Percentiles rank a stretch among this genome's conserved stretches.
Conservation (phyloP, 352 stramenopile genomes). For the Phytopythium chamaehyphon region DNA sequence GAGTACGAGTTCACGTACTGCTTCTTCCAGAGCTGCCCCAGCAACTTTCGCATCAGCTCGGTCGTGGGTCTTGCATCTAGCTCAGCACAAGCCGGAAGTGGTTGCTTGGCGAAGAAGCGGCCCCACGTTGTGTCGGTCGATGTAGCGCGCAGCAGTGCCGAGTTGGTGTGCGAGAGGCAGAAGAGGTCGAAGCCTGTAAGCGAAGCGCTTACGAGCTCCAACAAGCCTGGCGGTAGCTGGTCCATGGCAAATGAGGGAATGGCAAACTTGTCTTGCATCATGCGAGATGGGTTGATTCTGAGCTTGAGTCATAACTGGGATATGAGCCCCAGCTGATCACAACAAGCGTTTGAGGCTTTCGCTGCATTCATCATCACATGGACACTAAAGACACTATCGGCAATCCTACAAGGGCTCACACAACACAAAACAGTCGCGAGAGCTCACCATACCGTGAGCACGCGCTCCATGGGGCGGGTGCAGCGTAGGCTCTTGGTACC, state of each 20-base stretch:
- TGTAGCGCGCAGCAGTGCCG: neutral
- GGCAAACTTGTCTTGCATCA: too few relatives aligned
- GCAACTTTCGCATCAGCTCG: too few relatives aligned
- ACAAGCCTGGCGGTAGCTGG: neutral
- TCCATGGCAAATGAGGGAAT: neutral
- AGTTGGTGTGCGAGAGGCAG: slow-evolving; percentile 4
- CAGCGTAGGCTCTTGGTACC: neutral
- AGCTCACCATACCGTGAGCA: too few relatives aligned
- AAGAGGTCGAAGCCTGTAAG: slow-evolving; percentile 7
- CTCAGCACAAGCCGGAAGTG: neutral
- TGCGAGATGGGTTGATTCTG: too few relatives aligned
- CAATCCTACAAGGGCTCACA: too few relatives aligned
- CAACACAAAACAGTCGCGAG: too few relatives aligned
- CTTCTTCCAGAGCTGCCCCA: neutral
- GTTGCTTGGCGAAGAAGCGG: neutral
- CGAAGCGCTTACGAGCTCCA: neutral
- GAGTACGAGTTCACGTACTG: slow-evolving; percentile 4
- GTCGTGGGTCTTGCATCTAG: neutral
- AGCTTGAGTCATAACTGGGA: too few relatives aligned
- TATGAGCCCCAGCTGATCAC: too few relatives aligned
- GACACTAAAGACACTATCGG: too few relatives aligned
- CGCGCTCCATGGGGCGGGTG: slow-evolving; percentile 1
- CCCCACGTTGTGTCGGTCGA: neutral
- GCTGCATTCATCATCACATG: too few relatives aligned
- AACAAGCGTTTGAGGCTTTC: too few relatives aligned